phyloP scores from a whole-genome alignment of 768 basidiomycete genomes.

The Trametes gibbosa region DNA sequence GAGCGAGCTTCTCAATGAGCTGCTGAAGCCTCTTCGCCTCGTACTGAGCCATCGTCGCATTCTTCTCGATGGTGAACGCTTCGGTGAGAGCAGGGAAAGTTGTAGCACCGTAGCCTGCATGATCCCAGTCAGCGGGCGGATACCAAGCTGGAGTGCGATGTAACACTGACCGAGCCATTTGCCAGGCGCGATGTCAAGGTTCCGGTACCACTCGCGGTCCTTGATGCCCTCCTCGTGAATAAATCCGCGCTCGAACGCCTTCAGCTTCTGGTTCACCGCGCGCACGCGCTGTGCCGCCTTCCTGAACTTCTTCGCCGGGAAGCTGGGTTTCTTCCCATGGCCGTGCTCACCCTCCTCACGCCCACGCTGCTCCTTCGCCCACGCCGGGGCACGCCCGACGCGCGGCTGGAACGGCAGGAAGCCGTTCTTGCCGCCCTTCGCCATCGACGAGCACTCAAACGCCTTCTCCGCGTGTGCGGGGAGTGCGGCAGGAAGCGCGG shows the following conservation, averaged over 20 bases:
- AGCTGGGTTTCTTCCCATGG: conserved; percentile 4
- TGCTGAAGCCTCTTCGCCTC: conserved; percentile 57
- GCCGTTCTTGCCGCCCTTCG: neutral
- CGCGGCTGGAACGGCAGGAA: conserved; percentile 21
- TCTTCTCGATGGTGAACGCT: conserved; percentile 67
- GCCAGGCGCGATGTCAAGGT: conserved; percentile 84
- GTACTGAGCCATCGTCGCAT: conserved; percentile 54
- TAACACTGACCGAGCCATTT: conserved; percentile 69
- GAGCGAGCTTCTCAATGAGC: conserved; percentile 41
- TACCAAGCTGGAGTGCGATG: neutral
- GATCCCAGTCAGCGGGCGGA: neutral
- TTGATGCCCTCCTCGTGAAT: conserved; percentile 75
- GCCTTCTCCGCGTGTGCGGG: neutral
- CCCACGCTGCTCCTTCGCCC: conserved; percentile 27
- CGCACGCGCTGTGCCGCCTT: conserved; percentile 58
- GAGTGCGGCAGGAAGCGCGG: neutral
- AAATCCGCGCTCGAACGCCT: conserved; percentile 75
- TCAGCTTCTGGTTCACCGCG: conserved; percentile 63
- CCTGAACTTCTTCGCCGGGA: conserved; percentile 41
- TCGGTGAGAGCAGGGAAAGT: conserved; percentile 81
- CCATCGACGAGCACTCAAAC: conserved; percentile 14
- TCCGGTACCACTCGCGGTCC: conserved; percentile 82
- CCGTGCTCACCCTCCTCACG: neutral
- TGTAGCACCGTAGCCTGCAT: conserved; percentile 76
- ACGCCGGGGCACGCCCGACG: conserved; percentile 28